Percentiles rank a stretch among this genome's conserved stretches.
Conservation (phyloP, 1,284 basidiomycete genomes). For the Ustilago curta region DNA sequence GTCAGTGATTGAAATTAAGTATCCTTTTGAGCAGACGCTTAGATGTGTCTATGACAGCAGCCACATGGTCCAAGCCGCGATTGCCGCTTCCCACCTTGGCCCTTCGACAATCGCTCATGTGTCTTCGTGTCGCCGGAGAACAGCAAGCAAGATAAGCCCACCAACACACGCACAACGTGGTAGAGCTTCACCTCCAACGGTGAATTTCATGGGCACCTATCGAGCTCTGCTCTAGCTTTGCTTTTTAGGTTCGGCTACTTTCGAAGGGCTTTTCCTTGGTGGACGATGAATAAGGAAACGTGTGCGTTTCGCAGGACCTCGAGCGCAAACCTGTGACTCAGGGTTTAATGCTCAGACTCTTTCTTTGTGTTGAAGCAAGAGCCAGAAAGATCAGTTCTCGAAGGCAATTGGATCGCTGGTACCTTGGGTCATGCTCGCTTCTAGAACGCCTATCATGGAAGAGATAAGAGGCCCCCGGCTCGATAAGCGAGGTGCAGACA, state of each 20-base stretch:
- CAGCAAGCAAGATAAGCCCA: too few species aligned
- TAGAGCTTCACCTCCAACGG: not conserved
- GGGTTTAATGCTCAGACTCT: not conserved
- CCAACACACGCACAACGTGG: too few species aligned
- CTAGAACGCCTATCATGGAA: not conserved
- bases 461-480: not conserved
- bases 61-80: too few species aligned
- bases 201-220: not conserved
- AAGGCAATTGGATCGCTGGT: not conserved
- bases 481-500: conserved; percentile 15
- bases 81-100: too few species aligned
- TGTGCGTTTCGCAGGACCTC: not conserved
- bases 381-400: not conserved
- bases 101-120: too few species aligned
- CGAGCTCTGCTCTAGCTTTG: not conserved
- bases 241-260: not conserved
- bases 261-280: not conserved
- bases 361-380: not conserved
- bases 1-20: too few species aligned
- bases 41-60: too few species aligned
- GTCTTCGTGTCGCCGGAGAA: too few species aligned
- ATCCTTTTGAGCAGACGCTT: too few species aligned
- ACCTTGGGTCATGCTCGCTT: not conserved
- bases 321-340: not conserved
- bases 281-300: not conserved